Evolutionary conservation across 139 green algal species (phyloP), one percentile per base, ranked within the genome.

Genomic region (Ulvella scutata): DNA sequence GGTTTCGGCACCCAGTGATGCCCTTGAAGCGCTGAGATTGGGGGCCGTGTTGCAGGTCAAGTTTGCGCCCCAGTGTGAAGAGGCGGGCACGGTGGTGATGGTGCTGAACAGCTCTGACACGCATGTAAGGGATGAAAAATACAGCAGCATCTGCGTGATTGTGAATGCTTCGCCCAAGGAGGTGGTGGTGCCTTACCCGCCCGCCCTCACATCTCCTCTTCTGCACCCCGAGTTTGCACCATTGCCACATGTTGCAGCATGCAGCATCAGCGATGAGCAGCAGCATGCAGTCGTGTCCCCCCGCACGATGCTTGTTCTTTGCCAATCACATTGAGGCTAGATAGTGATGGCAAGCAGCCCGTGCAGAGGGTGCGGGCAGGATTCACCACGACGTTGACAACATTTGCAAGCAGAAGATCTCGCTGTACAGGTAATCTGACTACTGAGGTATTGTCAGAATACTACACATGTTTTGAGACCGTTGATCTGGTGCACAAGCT

Each of bases 71-170:
- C 10, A 23, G n/a, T 4, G 2, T 6, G 84, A 90, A 79, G 76
- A 83, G 9, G 80, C 86, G 37, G 89, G 86, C 1, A 76, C 92
- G 6, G 81, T 94, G 23, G 77, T 91, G 10, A 87, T 91, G 82
- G 67, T 84, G 74, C 60, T 94, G 29, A 61, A 40, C 9, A 88
- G 84, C 77, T 81, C 76, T 26, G 79, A 82, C 23, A 61, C 38
- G 40, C 26, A 2, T 3, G 75, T 4, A 10, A 21, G 44, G 3
- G 61, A 36, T 4, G 36, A 4, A 31, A 7, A 39, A 2, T 28
- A 72, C 31, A 23, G n/a, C 43, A 33, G 26, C 28, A 75, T 39
- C 39, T 39, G 17, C 62, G 37, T 75, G 75, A 4, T 51, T n/a
- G 9, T 76, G 13, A 78, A 51, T 37, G 35, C n/a, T 38, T 31